Base-by-base conservation (phyloP, 805 yeast species). In the Wickerhamia fluorescens region DNA sequence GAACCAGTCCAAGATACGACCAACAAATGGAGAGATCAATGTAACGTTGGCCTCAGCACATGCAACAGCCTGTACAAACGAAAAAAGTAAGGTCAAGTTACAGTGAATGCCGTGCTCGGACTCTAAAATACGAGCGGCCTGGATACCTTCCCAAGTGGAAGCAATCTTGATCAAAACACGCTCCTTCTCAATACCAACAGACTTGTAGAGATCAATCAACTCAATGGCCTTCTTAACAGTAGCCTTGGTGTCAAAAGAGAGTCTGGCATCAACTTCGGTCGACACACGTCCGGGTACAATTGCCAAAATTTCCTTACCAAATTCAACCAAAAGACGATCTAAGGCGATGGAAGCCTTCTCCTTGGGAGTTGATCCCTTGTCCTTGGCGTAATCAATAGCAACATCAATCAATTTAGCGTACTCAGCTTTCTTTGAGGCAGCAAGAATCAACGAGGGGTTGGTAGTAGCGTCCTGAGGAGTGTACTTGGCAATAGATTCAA, bases 381-480 rank as follows among this genome's bases (percentile, higher is more conserved):
- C 67, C 66, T 81, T 77, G 51, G 88, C 96, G 66, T 78, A 84
- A 25, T 75, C 82, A 44, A 92, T 83, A 35, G 98, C 97, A 48
- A 73, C 72, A 58, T 92, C 97, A 43, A 92, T 82, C 58, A 92
- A 72, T 55, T 77, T 71, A 35, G 95, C 81, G 67, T 92, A 92
- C 56, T 81, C 87, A 24, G 87, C 63, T 69, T 87, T 84, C 66
- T 81, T 84, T 34, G 97, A 56, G 35, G 98, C 98, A 42, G 97
- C 97, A 49, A 92, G 71, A 52, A 92, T 89, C 68, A 92, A 73
- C 24, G 97, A 87, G 45, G 98, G 98, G 73, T 92, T 92, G 58
- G 98, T 92, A 49, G 98, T 92, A 45, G 98, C 95, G 65, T 92
- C 98, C 71, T 92, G 97, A 45, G 98, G 98, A 49, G 92, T 85